These are phyloP conservation scores for Erodium maritimum DNA, from an alignment of 345 rosid species.

Conservation along the genomic window DNA sequence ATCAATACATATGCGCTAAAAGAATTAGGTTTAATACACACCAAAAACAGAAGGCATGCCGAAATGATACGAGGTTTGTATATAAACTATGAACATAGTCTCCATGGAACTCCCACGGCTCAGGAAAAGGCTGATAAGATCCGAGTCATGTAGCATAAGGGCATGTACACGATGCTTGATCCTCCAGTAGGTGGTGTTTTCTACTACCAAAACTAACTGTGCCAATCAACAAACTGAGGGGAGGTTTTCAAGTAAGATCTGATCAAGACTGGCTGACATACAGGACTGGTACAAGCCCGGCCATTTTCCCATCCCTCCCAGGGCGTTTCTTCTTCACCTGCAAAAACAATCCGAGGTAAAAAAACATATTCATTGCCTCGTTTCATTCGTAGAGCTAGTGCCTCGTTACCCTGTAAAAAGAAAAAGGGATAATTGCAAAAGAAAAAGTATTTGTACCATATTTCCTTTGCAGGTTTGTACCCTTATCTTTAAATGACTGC, in stretches of 20 bases:
- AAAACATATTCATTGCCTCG: too few relatives aligned
- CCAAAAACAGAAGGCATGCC: too few relatives aligned
- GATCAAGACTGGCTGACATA: slow-evolving; percentile 63
- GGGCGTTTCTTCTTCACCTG: slow-evolving; percentile 99
- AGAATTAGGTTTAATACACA: background rate
- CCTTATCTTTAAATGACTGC: too few relatives aligned
- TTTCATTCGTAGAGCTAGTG: too few relatives aligned
- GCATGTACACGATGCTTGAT: background rate
- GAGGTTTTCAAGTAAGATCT: background rate
- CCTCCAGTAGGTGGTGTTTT: background rate
- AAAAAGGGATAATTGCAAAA: too few relatives aligned
- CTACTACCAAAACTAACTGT: background rate
- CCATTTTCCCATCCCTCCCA: slow-evolving; percentile 95
- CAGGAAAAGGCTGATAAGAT: too few relatives aligned
- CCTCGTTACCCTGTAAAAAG: too few relatives aligned
- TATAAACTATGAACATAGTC: background rate
- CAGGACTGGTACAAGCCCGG: slow-evolving; percentile 93
- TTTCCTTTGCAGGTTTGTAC: too few relatives aligned
- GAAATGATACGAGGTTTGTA: too few relatives aligned
- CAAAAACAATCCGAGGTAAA: slow-evolving; percentile 6
- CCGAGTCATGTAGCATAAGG: too few relatives aligned
- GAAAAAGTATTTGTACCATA: too few relatives aligned
- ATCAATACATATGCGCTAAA: background rate
- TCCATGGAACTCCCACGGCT: background rate
- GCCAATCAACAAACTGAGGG: background rate